A percentile compares a stretch with the other conserved stretches of the same genome.
Conservation (phyloP, 225 moss, liverwort and hornwort species). For the Marchantia paleacea region DNA sequence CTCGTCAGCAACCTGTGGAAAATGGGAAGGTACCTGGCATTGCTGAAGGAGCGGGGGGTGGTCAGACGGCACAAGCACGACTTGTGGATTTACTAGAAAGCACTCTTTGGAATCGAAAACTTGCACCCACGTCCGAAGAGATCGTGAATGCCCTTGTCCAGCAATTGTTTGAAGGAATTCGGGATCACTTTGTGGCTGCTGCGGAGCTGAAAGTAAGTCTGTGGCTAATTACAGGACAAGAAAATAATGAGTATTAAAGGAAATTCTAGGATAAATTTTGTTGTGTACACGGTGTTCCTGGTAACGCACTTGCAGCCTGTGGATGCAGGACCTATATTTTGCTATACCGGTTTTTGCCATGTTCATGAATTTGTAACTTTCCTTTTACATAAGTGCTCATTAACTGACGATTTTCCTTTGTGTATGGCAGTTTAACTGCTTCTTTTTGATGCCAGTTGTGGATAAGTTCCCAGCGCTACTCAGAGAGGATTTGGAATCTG, state of each 20-base stretch:
- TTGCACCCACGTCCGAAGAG: conserved; percentile 95
- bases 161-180: conserved; percentile 93
- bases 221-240: background rate
- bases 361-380: background rate
- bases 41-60: conserved; percentile 43
- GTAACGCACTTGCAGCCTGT: background rate
- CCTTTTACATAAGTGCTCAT: background rate
- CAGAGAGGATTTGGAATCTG: conserved; percentile 85
- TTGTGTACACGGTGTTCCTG: background rate
- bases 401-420: background rate
- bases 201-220: conserved; percentile 82
- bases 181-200: conserved; percentile 86
- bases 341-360: background rate
- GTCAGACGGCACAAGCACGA: conserved; percentile 83
- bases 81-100: conserved; percentile 94
- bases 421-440: conserved; percentile 86
- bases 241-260: background rate
- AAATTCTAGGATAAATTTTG: background rate
- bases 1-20: conserved; percentile 57
- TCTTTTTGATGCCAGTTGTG: conserved; percentile 99
- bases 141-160: conserved; percentile 96
- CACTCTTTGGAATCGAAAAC: conserved; percentile 92
- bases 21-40: conserved; percentile 19
- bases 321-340: background rate
- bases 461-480: conserved; percentile 94